Percentiles rank a stretch among this genome's conserved stretches.
Evolutionary conservation across 2,329 filamentous ascomycete species (phyloP).

Genomic region (Stylonectria norvegica): DNA sequence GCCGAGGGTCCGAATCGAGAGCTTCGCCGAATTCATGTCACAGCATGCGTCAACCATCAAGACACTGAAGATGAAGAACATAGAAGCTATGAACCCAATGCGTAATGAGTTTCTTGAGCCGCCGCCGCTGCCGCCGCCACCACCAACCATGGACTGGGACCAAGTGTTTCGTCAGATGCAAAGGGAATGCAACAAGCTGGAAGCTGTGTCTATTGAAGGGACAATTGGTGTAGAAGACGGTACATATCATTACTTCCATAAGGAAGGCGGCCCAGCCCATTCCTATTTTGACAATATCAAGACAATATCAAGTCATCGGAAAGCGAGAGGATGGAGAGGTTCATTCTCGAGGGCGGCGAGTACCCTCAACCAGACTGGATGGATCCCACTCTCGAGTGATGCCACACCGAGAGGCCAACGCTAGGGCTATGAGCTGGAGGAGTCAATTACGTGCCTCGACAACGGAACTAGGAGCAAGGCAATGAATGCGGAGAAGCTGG

Average conservation of each 20-base stretch:
- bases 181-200: constrained; percentile 4
- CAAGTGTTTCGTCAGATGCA: constrained; percentile 15
- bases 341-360: constrained; percentile 16
- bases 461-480: too few relatives aligned
- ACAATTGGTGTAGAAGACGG: constrained; percentile 10
- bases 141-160: constrained; percentile 15
- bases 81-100: constrained; percentile 11
- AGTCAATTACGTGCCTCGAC: too few relatives aligned
- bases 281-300: not conserved
- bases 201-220: constrained; percentile 9
- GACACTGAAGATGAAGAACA: constrained; percentile 5
- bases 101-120: too few relatives aligned
- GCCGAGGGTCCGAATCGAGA: constrained; percentile 13
- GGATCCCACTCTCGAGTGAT: too few relatives aligned
- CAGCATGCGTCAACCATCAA: constrained; percentile 15
- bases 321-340: constrained; percentile 14
- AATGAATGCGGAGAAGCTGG: too few relatives aligned
- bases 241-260: constrained; percentile 3
- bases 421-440: too few relatives aligned
- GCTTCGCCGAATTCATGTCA: constrained; percentile 14
- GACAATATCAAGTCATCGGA: not conserved
- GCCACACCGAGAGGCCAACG: too few relatives aligned
- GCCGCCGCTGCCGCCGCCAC: too few relatives aligned
- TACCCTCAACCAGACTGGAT: constrained; percentile 15
- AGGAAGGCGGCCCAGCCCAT: constrained; percentile 2